Evolutionary conservation across 352 stramenopile species (phyloP).

Genomic region (Pythium plurisporium): DNA sequence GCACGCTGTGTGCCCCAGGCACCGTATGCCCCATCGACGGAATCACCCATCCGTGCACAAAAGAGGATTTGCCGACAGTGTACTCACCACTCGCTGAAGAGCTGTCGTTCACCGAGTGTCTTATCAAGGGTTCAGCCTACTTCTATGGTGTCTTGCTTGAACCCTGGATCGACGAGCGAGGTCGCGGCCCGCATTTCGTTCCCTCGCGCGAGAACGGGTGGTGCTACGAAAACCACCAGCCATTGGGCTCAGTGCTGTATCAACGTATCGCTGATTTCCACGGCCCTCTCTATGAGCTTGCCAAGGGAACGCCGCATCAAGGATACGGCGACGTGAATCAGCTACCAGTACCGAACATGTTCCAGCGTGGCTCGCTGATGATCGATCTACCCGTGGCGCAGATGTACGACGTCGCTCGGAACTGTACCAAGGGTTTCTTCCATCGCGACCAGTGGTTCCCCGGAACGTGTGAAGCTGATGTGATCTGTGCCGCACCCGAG

Average conservation of each 20-base stretch:
- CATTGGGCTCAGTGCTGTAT: conserved; percentile 87
- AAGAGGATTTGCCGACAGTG: conserved; percentile 90
- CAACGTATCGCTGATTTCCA: conserved; percentile 93
- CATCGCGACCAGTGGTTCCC: conserved; percentile 90
- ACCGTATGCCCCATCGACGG: conserved; percentile 93
- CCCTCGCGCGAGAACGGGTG: conserved; percentile 59
- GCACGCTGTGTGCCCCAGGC: conserved; percentile 88
- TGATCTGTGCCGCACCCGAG: conserved; percentile 81
- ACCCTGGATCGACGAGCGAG: conserved; percentile 93
- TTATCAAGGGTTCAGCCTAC: conserved; percentile 75
- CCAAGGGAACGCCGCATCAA: conserved; percentile 87
- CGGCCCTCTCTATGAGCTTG: conserved; percentile 92
- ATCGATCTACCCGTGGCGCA: conserved; percentile 85
- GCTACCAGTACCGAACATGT: conserved; percentile 76
- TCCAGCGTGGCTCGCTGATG: conserved; percentile 76
- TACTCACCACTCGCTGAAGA: conserved; percentile 84
- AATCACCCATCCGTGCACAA: conserved; percentile 92
- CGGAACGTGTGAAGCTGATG: conserved; percentile 95
- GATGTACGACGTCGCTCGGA: conserved; percentile 84
- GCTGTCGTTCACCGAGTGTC: conserved; percentile 86
- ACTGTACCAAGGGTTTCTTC: conserved; percentile 93
- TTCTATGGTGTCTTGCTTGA: conserved; percentile 95
- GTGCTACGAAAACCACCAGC: conserved; percentile 94
- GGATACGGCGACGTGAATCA: conserved; percentile 88
- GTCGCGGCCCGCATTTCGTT: conserved; percentile 89